These are phyloP conservation scores for Diutina siamensis DNA, from an alignment of 1,139 yeast species.

Conservation along the genomic window DNA sequence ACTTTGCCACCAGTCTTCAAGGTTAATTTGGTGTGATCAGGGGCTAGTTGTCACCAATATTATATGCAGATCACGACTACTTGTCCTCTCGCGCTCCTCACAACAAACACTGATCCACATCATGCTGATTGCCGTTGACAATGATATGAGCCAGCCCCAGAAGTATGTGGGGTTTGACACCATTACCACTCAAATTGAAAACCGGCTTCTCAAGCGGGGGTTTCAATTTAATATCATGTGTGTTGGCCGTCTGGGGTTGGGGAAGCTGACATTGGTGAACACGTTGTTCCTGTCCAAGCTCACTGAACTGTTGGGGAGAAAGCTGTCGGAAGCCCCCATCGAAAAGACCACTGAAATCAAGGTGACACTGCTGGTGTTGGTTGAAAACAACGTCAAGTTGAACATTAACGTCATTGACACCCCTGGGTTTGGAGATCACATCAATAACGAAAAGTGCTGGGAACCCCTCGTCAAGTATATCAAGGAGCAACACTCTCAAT, in stretches of 20 bases:
- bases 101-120: not conserved
- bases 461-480: constrained; percentile 92
- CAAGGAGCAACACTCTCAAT: constrained; percentile 92
- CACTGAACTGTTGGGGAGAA: constrained; percentile 64
- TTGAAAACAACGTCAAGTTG: constrained; percentile 81
- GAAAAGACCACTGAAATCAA: constrained; percentile 85
- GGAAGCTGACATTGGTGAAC: constrained; percentile 85
- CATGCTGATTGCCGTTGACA: constrained; percentile 5
- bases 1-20: too few relatives aligned
- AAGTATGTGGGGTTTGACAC: constrained; percentile 92
- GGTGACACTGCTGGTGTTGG: constrained; percentile 52
- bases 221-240: constrained; percentile 91
- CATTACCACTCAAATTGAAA: constrained; percentile 90
- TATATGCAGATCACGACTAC: not conserved
- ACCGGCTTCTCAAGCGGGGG: constrained; percentile 82
- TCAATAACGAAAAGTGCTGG: constrained; percentile 94
- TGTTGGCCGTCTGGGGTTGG: constrained; percentile 91
- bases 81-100: not conserved
- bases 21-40: too few relatives aligned
- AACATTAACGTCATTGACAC: constrained; percentile 86
- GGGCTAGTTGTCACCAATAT: too few relatives aligned
- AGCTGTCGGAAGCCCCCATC: constrained; percentile 53
- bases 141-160: constrained; percentile 19
- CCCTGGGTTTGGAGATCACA: constrained; percentile 96
- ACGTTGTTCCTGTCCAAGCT: constrained; percentile 80